Base-by-base conservation (phyloP, 768 basidiomycete species). In the Pisolithus tinctorius region DNA sequence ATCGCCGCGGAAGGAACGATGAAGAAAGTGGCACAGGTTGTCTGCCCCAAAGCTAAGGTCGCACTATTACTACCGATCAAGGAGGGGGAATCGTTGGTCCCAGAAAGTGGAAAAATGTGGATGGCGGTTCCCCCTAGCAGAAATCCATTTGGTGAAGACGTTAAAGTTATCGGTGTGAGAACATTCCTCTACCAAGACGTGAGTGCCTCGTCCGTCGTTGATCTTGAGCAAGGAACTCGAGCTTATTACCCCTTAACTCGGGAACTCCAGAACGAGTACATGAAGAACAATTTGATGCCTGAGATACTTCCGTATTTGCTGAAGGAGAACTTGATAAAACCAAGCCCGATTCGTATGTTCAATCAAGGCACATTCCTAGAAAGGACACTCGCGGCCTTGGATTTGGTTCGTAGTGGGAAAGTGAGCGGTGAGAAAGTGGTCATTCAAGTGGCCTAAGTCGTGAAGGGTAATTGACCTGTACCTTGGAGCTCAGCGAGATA, bases 351-450 rank as follows among this genome's bases (percentile, higher is more conserved):
- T 11, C 64, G 63, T 10, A 54, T 80, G 27, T 34, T 77, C 34
- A 71, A 76, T 43, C 57, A 75, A 46, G 77, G 75, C 2, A 57
- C 65, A 11, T 62, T 79, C 47, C 66, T 69, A 48, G 71, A 75
- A 29, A 66, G 78, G 25, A 71, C 73, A 1, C 65, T 60, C 14
- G 57, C 51, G n/a, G 79, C 74, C 0, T 56, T 79, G 39, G 71
- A 76, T 45, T 55, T 80, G 37, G 52, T 80, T 40, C 69, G 76
- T 45, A 68, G 72, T 31, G 77, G 77, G 54, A 69, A 74, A 60
- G 60, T 78, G 41, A 77, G 73, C 37, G 77, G 77, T 23, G 74
- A 78, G 62, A 81, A 79, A 51, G 67, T 77, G 1, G 60, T 79
- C 2, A 67, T 79, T 0, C 72, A 73, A 53, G 59, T 75, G 11